Percentiles rank a stretch among this genome's conserved stretches.
Conservation (phyloP, 257 asterid species). For the Plantago elongata region DNA sequence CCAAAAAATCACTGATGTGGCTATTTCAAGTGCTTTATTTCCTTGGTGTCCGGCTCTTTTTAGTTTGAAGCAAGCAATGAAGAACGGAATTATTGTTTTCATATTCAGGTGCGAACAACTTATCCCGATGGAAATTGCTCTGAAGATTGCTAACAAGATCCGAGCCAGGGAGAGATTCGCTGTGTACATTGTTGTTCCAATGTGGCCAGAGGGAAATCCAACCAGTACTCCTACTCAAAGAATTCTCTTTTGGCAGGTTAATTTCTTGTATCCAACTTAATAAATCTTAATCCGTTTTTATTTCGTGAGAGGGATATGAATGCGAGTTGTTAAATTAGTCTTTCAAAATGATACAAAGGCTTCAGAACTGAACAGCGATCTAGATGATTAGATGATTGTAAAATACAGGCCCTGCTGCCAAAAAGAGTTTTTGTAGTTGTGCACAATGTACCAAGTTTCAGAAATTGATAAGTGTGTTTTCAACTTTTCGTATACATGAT, state of each 20-base stretch:
- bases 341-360: too few relatives aligned
- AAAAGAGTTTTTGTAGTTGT: too few relatives aligned
- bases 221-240: conserved; percentile 77
- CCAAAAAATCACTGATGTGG: background rate
- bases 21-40: background rate
- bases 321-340: background rate
- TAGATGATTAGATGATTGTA: too few relatives aligned
- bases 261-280: background rate
- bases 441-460: too few relatives aligned
- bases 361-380: too few relatives aligned
- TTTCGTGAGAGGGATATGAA: background rate
- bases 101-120: conserved; percentile 81
- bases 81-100: background rate
- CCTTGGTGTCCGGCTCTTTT: background rate
- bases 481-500: background rate
- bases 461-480: background rate
- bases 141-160: conserved; percentile 74
- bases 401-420: too few relatives aligned
- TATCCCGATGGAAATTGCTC: conserved; percentile 95
- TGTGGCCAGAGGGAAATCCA: conserved; percentile 99
- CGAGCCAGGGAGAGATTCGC: conserved; percentile 72
- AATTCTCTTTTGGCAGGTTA: conserved; percentile 90
- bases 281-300: background rate
- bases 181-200: conserved; percentile 72
- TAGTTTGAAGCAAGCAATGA: conserved; percentile 1